Evolutionary conservation across 768 basidiomycete species (phyloP).

Genomic region (Hygrophoropsis aurantiaca): DNA sequence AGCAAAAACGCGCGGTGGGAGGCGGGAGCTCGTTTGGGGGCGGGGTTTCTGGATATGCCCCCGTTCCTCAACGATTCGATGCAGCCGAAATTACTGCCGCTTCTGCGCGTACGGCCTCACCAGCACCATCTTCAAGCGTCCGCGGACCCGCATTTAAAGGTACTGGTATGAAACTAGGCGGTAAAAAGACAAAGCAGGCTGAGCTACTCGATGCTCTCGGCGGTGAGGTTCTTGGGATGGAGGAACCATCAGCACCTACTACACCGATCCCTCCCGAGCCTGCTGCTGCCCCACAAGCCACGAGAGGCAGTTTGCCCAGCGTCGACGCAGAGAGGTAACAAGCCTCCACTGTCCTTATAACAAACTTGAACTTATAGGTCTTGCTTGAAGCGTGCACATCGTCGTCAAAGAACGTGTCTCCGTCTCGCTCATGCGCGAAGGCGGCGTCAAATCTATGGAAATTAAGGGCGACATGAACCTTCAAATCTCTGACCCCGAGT

Average conservation of each 20-base stretch:
- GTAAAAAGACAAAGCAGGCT: conserved; percentile 87
- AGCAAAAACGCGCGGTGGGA: conserved; percentile 71
- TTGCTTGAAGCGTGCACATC: conserved; percentile 70
- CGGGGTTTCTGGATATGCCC: conserved; percentile 66
- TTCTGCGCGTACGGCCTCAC: conserved; percentile 41
- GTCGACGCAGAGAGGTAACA: conserved; percentile 76
- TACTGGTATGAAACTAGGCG: conserved; percentile 94
- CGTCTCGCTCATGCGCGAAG: conserved; percentile 82
- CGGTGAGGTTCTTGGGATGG: conserved; percentile 62
- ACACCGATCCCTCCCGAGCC: conserved; percentile 51
- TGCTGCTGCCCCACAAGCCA: conserved; percentile 41
- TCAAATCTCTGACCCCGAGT: conserved; percentile 73
- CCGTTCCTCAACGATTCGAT: conserved; percentile 70
- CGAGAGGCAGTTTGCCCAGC: conserved; percentile 66
- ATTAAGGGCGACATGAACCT: conserved; percentile 95
- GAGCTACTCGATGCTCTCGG: conserved; percentile 88
- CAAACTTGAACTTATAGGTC: background rate
- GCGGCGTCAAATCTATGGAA: conserved; percentile 87
- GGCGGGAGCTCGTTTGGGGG: conserved; percentile 47
- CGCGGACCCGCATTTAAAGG: conserved; percentile 87
- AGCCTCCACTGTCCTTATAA: background rate
- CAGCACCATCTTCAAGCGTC: conserved; percentile 44
- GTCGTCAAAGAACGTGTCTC: conserved; percentile 82
- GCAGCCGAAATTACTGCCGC: conserved; percentile 47
- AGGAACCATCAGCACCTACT: conserved; percentile 48